Evolutionary conservation across 2,329 filamentous ascomycete species (phyloP).

Genomic region (Diaporthe citriasiana): DNA sequence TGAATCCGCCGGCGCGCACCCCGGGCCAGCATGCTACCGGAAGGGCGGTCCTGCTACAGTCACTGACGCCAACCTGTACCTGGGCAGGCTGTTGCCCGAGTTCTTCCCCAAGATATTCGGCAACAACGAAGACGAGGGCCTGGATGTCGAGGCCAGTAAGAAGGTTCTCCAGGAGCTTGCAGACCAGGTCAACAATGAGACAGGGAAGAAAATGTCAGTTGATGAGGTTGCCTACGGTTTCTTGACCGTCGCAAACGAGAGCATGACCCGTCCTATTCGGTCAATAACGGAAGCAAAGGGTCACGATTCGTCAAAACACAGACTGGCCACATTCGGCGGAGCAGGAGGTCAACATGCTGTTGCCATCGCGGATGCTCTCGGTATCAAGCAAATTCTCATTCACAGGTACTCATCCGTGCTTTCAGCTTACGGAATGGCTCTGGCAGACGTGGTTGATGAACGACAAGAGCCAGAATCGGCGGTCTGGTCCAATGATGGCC

Average conservation of each 20-base stretch:
- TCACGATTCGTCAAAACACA: conserved; percentile 89
- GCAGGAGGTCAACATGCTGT: conserved; percentile 93
- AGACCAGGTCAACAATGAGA: conserved; percentile 82
- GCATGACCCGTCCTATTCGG: conserved; percentile 91
- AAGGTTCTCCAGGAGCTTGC: conserved; percentile 82
- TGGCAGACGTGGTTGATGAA: conserved; percentile 94
- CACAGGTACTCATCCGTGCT: conserved; percentile 91
- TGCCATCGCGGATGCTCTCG: conserved; percentile 88
- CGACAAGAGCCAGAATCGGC: conserved; percentile 81
- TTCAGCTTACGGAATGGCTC: conserved; percentile 92
- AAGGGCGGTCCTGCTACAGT: conserved; percentile 92
- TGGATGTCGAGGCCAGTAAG: conserved; percentile 83
- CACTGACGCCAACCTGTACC: conserved; percentile 91
- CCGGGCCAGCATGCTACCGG: conserved; percentile 90
- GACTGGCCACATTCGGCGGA: conserved; percentile 92
- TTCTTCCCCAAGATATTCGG: conserved; percentile 98
- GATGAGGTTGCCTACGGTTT: conserved; percentile 94
- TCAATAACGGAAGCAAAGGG: conserved; percentile 94
- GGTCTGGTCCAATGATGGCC: conserved; percentile 71
- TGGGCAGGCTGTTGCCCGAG: conserved; percentile 86
- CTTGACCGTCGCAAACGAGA: conserved; percentile 89
- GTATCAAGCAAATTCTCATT: conserved; percentile 87
- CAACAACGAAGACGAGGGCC: conserved; percentile 84
- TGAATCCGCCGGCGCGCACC: conserved; percentile 89
- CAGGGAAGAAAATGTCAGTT: conserved; percentile 77